Evolutionary conservation across 73 alveolate species (phyloP).

Genomic region (Tetrahymena borealis): DNA sequence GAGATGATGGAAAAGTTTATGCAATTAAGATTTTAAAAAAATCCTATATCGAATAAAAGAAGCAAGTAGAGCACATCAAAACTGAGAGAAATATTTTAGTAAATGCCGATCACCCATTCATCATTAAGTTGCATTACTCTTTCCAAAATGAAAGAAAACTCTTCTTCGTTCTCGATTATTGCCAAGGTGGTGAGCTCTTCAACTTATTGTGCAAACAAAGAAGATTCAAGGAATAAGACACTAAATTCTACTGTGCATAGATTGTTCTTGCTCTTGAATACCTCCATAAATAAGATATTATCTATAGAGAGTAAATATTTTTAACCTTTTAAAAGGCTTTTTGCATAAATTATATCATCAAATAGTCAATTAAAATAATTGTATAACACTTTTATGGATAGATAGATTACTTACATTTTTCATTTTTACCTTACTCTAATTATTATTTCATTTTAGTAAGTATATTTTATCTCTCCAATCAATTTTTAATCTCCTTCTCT

Average conservation of each 20-base stretch:
- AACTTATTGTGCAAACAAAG: constrained; percentile 49
- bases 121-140: constrained; percentile 72
- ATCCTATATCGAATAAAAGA: constrained; percentile 59
- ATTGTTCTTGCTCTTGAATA: constrained; percentile 43
- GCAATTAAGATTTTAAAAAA: constrained; percentile 90
- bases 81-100: constrained; percentile 77
- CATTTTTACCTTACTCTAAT: too few species aligned
- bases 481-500: too few species aligned
- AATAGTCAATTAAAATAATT: too few species aligned
- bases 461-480: too few species aligned
- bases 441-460: too few species aligned
- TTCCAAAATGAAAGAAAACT: constrained; percentile 84
- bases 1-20: constrained; percentile 58
- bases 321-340: not conserved
- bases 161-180: constrained; percentile 90
- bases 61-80: constrained; percentile 68
- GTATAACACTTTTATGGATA: too few species aligned
- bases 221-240: constrained; percentile 29
- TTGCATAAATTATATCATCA: too few species aligned
- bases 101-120: constrained; percentile 74
- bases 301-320: constrained; percentile 39
- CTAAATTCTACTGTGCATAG: constrained; percentile 37
- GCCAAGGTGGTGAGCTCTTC: constrained; percentile 93
- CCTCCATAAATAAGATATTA: constrained; percentile 17
- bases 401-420: too few species aligned